Evolutionary conservation across 1,139 yeast species (phyloP).

Genomic region (Lizanozyma gosingica): DNA sequence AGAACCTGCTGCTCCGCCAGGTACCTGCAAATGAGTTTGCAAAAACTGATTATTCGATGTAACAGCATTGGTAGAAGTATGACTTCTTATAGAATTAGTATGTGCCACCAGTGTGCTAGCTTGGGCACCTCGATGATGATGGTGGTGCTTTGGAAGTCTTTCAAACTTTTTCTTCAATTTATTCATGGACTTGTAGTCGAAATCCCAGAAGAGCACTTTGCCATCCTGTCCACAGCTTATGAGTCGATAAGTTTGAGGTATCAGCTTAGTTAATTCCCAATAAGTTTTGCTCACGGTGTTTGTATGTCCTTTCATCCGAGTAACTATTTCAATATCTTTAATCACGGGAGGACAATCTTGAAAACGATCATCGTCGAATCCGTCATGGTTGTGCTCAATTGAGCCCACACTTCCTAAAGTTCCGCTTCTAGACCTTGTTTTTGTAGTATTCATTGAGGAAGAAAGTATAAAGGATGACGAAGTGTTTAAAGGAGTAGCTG

Average conservation of each 20-base stretch:
- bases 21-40: not conserved
- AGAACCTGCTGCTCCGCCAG: no score
- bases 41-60: not conserved
- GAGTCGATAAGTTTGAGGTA: constrained; percentile 19
- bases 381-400: not conserved
- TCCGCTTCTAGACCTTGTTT: not conserved
- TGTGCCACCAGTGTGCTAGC: not conserved
- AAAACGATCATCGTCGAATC: not conserved
- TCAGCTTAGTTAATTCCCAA: constrained; percentile 3
- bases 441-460: not conserved
- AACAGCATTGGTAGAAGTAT: not conserved
- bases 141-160: not conserved
- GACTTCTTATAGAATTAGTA: not conserved
- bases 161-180: constrained; percentile 16
- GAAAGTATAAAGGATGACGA: not conserved
- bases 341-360: constrained; percentile 24
- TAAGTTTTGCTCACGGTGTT: constrained; percentile 24
- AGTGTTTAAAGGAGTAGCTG: not conserved
- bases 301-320: constrained; percentile 34
- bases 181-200: constrained; percentile 37
- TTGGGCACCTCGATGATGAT: not conserved
- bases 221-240: constrained; percentile 37
- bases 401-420: not conserved
- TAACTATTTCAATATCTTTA: constrained; percentile 29
- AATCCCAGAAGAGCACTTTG: constrained; percentile 36